These are phyloP conservation scores for Hibiscus tridactylites DNA, from an alignment of 345 rosid species.

Conservation along the genomic window DNA sequence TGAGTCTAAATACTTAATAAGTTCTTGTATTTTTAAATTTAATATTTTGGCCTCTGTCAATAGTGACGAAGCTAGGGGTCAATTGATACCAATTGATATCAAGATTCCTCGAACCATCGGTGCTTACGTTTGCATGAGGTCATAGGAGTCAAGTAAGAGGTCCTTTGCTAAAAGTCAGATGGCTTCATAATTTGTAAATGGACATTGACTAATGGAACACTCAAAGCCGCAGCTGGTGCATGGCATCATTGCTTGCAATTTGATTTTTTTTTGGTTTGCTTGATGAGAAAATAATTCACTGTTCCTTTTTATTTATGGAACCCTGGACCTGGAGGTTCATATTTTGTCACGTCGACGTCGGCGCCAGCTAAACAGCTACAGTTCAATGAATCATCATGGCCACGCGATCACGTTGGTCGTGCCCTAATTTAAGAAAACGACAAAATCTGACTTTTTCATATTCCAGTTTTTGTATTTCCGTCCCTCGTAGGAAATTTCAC, in stretches of 20 bases:
- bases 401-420: background rate
- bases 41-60: too few species aligned
- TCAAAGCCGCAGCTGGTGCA: conserved; percentile 4
- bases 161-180: background rate
- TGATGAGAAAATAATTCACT: background rate
- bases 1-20: too few species aligned
- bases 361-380: background rate
- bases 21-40: too few species aligned
- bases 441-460: background rate
- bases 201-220: background rate
- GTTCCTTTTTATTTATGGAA: background rate
- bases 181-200: background rate
- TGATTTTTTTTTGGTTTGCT: background rate
- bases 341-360: background rate
- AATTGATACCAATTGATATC: too few species aligned
- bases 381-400: background rate
- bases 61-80: too few species aligned
- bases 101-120: too few species aligned
- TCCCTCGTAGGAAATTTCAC: background rate
- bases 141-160: background rate
- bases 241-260: conserved; percentile 1
- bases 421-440: background rate
- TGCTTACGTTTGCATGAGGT: too few species aligned
- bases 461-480: background rate
- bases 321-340: background rate